phyloP scores from a whole-genome alignment of 2,329 filamentous ascomycete species.

The Colletotrichum limetticola region DNA sequence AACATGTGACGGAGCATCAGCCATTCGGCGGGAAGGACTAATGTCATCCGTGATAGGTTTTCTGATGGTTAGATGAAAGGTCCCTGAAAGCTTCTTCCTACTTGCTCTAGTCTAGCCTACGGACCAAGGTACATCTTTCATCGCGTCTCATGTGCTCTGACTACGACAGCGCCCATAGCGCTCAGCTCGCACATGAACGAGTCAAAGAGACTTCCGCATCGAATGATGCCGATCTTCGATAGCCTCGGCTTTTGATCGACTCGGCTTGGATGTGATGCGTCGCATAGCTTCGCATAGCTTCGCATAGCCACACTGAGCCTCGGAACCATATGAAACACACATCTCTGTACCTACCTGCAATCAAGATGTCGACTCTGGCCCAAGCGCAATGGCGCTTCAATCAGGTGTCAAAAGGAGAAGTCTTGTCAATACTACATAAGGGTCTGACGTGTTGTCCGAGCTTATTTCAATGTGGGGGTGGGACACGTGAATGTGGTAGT shows the following conservation, averaged over 20 bases:
- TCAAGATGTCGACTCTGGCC: background rate
- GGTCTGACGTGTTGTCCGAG: conserved; percentile 10
- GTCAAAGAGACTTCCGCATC: background rate
- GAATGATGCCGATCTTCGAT: background rate
- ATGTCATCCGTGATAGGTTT: background rate
- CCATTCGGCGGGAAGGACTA: background rate
- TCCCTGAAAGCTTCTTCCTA: background rate
- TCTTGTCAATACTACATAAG: background rate
- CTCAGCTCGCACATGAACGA: background rate
- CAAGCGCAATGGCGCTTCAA: background rate
- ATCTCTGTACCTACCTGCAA: background rate
- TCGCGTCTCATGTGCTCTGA: background rate
- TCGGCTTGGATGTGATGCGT: background rate
- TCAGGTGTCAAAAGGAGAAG: background rate
- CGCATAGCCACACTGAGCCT: background rate
- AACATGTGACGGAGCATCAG: background rate
- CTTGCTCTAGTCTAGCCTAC: background rate
- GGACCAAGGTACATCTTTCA: background rate
- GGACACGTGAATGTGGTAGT: conserved; percentile 25
- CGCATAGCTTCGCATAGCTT: background rate
- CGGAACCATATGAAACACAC: background rate
- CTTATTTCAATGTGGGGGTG: background rate
- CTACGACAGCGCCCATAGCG: background rate
- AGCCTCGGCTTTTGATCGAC: background rate
- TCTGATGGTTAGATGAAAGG: background rate